Base-by-base conservation (phyloP, 257 asterid genomes). In the Gentiana macrophylla region DNA sequence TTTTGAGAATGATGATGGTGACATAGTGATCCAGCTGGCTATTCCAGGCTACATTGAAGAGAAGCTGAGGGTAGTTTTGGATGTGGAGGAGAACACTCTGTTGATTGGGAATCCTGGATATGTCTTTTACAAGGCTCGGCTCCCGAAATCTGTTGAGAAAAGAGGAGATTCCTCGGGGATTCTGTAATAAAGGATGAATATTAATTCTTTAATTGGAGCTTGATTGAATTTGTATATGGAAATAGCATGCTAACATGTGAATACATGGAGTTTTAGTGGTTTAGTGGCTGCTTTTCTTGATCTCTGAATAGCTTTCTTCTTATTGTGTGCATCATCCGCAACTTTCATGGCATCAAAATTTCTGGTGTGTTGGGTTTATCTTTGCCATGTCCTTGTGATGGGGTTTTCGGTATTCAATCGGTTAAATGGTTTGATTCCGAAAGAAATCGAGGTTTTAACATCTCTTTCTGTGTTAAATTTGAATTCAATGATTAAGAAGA, bases 361-460 rank as follows among this genome's bases (percentile, higher is more conserved):
- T 72, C 80, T 91, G 93, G 73, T 12, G 62, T 84, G 55, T 76
- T 83, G 34, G 94, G 98, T 37, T 63, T 91, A 55, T 51, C 53
- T 59, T 77, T 91, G 61, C 95, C 93, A 7, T 87, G 94, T 69
- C 95, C 92, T 60, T 87, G 95, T 74, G 70, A 77, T 69, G 94
- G 79, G 2, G 34, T 79, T 24, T 74, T 79, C 47, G 67, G 69
- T 54, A 63, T 55, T 70, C 52, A 90, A 90, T 57, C 64, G 35
- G 5, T 60, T 90, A 2, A 64, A 37, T 0, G 98, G 98, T 12
- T 59, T 4, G 41, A 72, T 90, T 50, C 98, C 98, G 0, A 49
- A 49, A 59, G 86, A 73, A 53, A 73, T 84, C n/a, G 95, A 87
- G 8, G 77, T 62, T 9, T 51, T 90, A 58, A 56, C 62, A 41